Conservation (phyloP, 805 yeast genomes). For the Candida boidinii region DNA sequence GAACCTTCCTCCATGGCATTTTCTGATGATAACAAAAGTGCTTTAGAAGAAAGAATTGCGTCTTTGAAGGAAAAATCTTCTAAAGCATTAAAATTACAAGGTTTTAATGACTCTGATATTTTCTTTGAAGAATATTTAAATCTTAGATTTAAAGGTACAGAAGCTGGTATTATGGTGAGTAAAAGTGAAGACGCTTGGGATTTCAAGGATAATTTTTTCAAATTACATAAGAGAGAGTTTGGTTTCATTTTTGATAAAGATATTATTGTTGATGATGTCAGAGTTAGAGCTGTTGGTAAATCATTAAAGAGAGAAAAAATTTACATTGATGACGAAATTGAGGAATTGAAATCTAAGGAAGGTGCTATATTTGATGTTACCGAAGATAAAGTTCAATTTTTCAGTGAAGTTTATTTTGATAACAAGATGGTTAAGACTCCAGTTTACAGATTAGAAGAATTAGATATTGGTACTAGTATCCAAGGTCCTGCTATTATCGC, state of each 20-base stretch:
- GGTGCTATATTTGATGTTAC: too few relatives aligned
- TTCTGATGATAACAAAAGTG: conserved; percentile 19
- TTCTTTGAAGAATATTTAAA: conserved; percentile 60
- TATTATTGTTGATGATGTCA: conserved; percentile 60
- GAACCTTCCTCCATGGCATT: conserved; percentile 53
- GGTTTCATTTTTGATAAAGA: conserved; percentile 57
- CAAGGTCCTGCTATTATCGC: conserved; percentile 71
- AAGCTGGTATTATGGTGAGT: conserved; percentile 70
- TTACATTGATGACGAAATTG: conserved; percentile 44
- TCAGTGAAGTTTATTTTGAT: too few relatives aligned
- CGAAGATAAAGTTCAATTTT: conserved; percentile 21
- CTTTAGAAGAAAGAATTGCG: conserved; percentile 37
- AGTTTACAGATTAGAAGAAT: conserved; percentile 45
- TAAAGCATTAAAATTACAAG: conserved; percentile 39
- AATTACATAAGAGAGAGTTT: conserved; percentile 59
- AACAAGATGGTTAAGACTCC: conserved; percentile 41
- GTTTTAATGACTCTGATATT: conserved; percentile 37
- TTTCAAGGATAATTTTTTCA: conserved; percentile 38
- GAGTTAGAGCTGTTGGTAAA: conserved; percentile 70
- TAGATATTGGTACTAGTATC: conserved; percentile 43
- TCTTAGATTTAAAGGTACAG: conserved; percentile 83
- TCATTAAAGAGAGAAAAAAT: conserved; percentile 32
- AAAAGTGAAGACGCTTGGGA: conserved; percentile 18
- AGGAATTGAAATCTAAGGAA: too few relatives aligned
- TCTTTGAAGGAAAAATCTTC: conserved; percentile 35